Base-by-base conservation (phyloP, 1,284 basidiomycete genomes). In the Anthracocystis panici-leucophaei region DNA sequence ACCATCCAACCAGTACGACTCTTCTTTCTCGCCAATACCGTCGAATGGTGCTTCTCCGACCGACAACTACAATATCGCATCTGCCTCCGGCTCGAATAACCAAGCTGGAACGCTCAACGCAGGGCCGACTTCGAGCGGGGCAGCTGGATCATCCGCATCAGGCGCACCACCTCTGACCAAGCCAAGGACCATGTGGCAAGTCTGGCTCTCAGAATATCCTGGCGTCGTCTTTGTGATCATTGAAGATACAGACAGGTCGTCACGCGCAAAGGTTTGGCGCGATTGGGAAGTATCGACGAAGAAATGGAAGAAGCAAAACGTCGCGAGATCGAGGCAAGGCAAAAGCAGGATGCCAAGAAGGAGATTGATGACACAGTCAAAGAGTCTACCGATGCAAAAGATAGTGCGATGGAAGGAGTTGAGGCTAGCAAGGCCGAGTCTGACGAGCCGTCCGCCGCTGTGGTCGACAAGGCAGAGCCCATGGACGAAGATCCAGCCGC, bases 121-220 rank as follows among this genome's bases (percentile, higher is more conserved):
- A n/a, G 31, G 38, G 4, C 20, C 45, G 9, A n/a, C 11, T 2
- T 41, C 40, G 20, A 35, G 50, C 16, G 62, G 50, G 12, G 68
- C 54, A 16, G 56, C 62, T 14, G 57, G 57, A 31, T 56, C 69
- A 9, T 64, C 67, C 5, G 61, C 59, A 33, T 63, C 66, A 16
- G 72, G 67, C 5, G 54, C 74, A 42, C 62, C 65, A 25, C 62
- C 69, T 31, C 59, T 73, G 16, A 77, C 75, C 12, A 77, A 77
- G 57, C 75, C 75, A 1, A 56, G 75, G 29, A 73, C 75, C 14
- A 77, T 77, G 69, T 77, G 75, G 75, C 75, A 77, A 31, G 61
- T 77, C 9, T 60, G 62, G 65, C 48, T 78, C 1, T 78, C 70
- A 1, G 72, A 75, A 35, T 46, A 65, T 61, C 75, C 77, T 14